Base-by-base conservation (phyloP, 1,284 basidiomycete species). In the Cerrena zonata region DNA sequence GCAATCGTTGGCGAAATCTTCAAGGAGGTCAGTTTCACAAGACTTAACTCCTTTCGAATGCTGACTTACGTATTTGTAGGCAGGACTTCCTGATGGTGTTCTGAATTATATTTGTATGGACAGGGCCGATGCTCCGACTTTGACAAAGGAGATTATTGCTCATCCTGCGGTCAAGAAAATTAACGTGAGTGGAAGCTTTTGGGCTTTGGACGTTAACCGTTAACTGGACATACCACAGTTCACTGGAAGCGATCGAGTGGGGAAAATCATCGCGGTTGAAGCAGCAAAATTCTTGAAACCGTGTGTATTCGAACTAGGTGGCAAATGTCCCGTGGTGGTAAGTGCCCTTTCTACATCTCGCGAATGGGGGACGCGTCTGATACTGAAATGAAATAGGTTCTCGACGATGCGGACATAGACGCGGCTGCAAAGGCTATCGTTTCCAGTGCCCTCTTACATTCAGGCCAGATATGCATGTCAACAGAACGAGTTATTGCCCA, bases 281-380 rank as follows among this genome's bases (percentile, higher is more conserved):
- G 84, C 85, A 1, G 86, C 84, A 15, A 86, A 86, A 61, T 72
- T 84, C 55, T 72, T 90, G 13, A 89, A 87, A 53, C 82, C 87
- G 5, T 82, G 79, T 49, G 78, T 88, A 0, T 70, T 89, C 25
- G 86, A 85, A 67, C 76, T 89, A 5, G 86, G 87, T 25, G 86
- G 88, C 23, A 90, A 90, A 65, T 79, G 82, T n/a, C 86, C 87
- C 11, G 77, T 79, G 3, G 74, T 88, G 45, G 77, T 89, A 54
- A 49, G 71, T 63, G 19, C 10, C 10, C 30, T 21, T 23, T 4
- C n/a, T n/a, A n/a, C n/a, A n/a, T n/a, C 3, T 34, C 13, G 19
- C n/a, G n/a, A n/a, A n/a, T n/a, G n/a, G n/a, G n/a, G n/a, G n/a
- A n/a, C 18, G 2, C 5, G 5, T 3, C 15, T 12, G 21, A 21